Conservation (phyloP, 225 moss, liverwort and hornwort genomes). For the Bryum argenteum region DNA sequence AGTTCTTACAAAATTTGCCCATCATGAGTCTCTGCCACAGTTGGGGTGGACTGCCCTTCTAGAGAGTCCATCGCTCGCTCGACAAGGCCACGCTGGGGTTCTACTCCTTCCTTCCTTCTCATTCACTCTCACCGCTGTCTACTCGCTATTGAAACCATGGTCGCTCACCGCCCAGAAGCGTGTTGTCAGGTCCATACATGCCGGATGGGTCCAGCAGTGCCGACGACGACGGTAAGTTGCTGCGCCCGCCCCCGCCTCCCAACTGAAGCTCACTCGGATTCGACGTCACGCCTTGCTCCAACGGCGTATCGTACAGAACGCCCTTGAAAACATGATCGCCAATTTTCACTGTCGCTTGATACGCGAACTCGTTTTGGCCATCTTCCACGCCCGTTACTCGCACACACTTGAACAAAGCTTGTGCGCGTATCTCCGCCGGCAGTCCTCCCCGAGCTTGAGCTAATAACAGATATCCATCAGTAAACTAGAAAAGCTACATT, state of each 20-base stretch:
- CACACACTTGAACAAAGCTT: conserved; percentile 86
- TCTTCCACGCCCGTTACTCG: conserved; percentile 78
- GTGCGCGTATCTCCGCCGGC: conserved; percentile 76
- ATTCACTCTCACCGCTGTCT: conserved; percentile 2
- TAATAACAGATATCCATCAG: background rate
- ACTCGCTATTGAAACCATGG: conserved; percentile 42
- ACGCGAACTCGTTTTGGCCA: conserved; percentile 81
- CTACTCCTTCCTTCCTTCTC: background rate
- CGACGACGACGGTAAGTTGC: conserved; percentile 73
- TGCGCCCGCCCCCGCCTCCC: conserved; percentile 43
- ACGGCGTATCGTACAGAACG: conserved; percentile 67
- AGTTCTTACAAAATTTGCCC: conserved; percentile 69
- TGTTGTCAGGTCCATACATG: conserved; percentile 76
- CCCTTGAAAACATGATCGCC: conserved; percentile 87
- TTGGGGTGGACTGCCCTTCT: conserved; percentile 22
- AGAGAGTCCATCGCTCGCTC: conserved; percentile 25
- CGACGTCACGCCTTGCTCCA: conserved; percentile 66
- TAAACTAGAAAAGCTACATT: no score
- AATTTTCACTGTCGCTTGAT: conserved; percentile 88
- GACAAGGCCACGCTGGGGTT: conserved; percentile 34
- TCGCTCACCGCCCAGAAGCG: conserved; percentile 73
- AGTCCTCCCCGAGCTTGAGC: conserved; percentile 59
- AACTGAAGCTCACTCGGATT: conserved; percentile 85
- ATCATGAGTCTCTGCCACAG: conserved; percentile 35
- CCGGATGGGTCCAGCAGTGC: conserved; percentile 81